Percentiles rank a stretch among this genome's conserved stretches.
phyloP scores from a whole-genome alignment of 805 yeast species.

The Candida golubevii region DNA sequence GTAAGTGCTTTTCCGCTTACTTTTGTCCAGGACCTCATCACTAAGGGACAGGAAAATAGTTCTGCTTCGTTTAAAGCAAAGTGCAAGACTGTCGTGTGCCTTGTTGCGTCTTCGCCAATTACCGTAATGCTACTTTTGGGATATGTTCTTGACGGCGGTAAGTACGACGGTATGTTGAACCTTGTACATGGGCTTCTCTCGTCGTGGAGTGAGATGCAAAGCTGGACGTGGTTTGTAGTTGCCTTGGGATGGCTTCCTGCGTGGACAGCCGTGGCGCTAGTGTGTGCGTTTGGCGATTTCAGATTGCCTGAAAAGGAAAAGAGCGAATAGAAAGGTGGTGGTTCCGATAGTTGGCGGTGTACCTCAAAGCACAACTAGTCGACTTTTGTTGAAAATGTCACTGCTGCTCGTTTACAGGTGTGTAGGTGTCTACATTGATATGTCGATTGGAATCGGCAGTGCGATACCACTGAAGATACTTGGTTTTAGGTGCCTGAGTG shows the following conservation, averaged over 20 bases:
- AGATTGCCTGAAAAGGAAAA: conserved; percentile 5
- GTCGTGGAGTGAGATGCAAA: conserved; percentile 65
- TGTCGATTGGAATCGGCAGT: background rate
- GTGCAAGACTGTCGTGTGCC: conserved; percentile 29
- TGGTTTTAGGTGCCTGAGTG: no score
- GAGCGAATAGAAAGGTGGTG: background rate
- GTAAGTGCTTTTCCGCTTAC: conserved; percentile 72
- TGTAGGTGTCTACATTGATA: no score
- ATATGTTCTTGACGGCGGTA: conserved; percentile 22
- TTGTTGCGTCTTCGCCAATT: conserved; percentile 52
- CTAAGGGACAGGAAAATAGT: conserved; percentile 9
- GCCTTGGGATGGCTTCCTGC: conserved; percentile 77
- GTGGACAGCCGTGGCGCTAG: conserved; percentile 50
- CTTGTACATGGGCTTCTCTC: conserved; percentile 50
- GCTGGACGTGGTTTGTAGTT: conserved; percentile 83
- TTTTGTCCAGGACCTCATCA: conserved; percentile 43
- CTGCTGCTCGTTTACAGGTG: no score
- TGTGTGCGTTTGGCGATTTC: conserved; percentile 29
- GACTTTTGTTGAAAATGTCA: no score
- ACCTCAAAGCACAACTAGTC: no score
- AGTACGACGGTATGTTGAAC: conserved; percentile 31
- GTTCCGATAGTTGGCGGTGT: no score
- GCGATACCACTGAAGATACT: no score
- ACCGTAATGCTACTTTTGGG: conserved; percentile 24
- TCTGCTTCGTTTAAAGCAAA: conserved; percentile 10